Percentiles rank a stretch among this genome's conserved stretches.
These are phyloP conservation scores for Stagonosporopsis chrysanthemi DNA, from an alignment of 2,329 filamentous ascomycete species.

Conservation along the genomic window DNA sequence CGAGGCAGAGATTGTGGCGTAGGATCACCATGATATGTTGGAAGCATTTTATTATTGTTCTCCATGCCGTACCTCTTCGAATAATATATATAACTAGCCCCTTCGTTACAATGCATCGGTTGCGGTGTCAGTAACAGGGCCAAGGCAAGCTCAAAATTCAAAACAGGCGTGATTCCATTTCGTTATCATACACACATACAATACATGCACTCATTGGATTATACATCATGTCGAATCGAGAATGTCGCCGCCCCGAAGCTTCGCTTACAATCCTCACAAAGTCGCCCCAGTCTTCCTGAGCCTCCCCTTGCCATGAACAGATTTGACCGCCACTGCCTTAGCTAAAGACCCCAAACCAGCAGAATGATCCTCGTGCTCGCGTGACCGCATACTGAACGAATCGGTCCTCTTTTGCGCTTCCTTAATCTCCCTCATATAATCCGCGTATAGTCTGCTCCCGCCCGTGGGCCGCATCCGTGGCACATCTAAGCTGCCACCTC, in stretches of 20 bases:
- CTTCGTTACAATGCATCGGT: too few species aligned
- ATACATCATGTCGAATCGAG: neutral
- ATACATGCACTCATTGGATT: neutral
- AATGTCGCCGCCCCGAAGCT: neutral
- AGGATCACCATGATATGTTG: too few species aligned
- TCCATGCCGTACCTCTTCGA: too few species aligned
- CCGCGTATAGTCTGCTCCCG: conserved; percentile 12
- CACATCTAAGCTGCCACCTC: neutral
- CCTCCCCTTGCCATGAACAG: neutral
- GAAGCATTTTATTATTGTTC: too few species aligned
- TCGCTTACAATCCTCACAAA: neutral
- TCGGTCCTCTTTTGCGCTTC: conserved; percentile 9
- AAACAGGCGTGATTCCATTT: too few species aligned
- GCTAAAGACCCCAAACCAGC: neutral
- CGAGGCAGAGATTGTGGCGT: too few species aligned
- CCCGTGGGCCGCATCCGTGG: neutral
- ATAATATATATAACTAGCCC: too few species aligned
- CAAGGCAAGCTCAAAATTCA: too few species aligned
- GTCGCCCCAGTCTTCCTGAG: conserved; percentile 3
- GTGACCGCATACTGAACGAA: neutral
- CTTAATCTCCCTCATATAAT: conserved; percentile 10
- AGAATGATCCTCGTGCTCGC: neutral
- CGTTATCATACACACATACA: neutral
- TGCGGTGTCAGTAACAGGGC: too few species aligned
- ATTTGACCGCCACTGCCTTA: conserved; percentile 3